Evolutionary conservation across 164 flowering plant species (phyloP).

Genomic region (Protea cynaroides): DNA sequence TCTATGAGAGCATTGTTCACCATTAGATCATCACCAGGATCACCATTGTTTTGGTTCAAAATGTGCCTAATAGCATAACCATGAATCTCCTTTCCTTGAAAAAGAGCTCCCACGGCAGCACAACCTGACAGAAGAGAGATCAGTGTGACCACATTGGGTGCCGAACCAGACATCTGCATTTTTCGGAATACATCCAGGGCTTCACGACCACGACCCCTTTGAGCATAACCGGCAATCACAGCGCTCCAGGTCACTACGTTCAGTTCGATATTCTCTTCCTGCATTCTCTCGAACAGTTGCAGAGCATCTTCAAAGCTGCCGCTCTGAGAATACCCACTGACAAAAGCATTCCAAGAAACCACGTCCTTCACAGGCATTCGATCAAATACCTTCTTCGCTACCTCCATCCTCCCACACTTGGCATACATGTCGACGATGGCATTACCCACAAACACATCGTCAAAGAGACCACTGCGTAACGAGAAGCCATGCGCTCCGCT

Average conservation of each 20-base stretch:
- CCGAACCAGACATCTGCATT: constrained; percentile 41
- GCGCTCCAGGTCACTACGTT: constrained; percentile 85
- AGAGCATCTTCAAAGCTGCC: constrained; percentile 55
- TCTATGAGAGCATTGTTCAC: constrained; percentile 63
- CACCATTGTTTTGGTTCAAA: constrained; percentile 23
- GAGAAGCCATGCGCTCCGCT: constrained; percentile 49
- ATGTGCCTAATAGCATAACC: constrained; percentile 40
- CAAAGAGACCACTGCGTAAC: constrained; percentile 33
- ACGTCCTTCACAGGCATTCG: constrained; percentile 57
- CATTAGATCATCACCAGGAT: constrained; percentile 45
- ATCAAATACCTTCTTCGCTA: constrained; percentile 45
- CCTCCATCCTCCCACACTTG: constrained; percentile 48
- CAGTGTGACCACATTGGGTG: constrained; percentile 65
- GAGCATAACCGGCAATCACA: constrained; percentile 72
- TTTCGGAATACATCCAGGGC: constrained; percentile 54
- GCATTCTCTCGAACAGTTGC: constrained; percentile 49
- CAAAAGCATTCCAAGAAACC: constrained; percentile 82
- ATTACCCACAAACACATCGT: constrained; percentile 59
- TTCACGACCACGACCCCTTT: constrained; percentile 56
- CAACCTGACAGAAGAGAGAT: constrained; percentile 72
- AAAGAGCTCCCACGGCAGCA: constrained; percentile 54
- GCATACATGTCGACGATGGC: constrained; percentile 61
- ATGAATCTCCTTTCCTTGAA: constrained; percentile 66
- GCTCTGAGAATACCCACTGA: constrained; percentile 67
- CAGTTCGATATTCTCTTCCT: constrained; percentile 38